Evolutionary conservation across 768 basidiomycete genomes (phyloP).

Genomic region (Steccherinum ochraceum): DNA sequence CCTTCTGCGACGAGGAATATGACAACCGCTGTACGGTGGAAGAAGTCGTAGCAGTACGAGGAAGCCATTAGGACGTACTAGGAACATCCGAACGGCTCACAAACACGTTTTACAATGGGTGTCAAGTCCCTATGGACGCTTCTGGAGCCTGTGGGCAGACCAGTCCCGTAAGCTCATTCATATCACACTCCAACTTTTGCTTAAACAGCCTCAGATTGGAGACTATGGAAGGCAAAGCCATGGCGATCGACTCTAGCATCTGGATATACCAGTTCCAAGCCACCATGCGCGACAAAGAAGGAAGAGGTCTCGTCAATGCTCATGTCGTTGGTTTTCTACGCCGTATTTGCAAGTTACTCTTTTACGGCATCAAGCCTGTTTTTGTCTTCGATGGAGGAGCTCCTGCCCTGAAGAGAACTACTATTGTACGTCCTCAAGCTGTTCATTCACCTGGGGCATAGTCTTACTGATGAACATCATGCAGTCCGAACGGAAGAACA

Average conservation of each 20-base stretch:
- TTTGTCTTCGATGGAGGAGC: slow-evolving; percentile 99
- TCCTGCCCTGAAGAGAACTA: slow-evolving; percentile 80
- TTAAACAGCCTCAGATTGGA: slow-evolving; percentile 76
- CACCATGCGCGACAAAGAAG: slow-evolving; percentile 97
- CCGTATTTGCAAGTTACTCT: slow-evolving; percentile 89
- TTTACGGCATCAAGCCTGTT: slow-evolving; percentile 96
- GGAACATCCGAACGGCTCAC: no score
- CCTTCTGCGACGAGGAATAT: no score
- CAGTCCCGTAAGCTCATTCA: slow-evolving; percentile 64
- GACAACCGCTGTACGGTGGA: no score
- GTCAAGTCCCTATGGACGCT: slow-evolving; percentile 96
- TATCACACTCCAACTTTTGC: neutral
- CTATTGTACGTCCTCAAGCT: slow-evolving; percentile 56
- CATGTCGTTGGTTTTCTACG: slow-evolving; percentile 89
- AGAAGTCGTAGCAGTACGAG: no score
- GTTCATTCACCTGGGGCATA: neutral
- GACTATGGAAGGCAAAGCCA: slow-evolving; percentile 87
- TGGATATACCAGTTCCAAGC: slow-evolving; percentile 99
- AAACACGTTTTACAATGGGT: slow-evolving; percentile 55
- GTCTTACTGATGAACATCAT: neutral
- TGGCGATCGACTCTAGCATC: slow-evolving; percentile 98
- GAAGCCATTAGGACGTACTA: no score
- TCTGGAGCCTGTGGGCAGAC: slow-evolving; percentile 87
- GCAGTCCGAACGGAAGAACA: slow-evolving; percentile 81
- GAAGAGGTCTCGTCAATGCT: slow-evolving; percentile 83